Percentiles rank a stretch among this genome's conserved stretches.
phyloP scores from a whole-genome alignment of 805 yeast species.

The Ogataea allantospora region DNA sequence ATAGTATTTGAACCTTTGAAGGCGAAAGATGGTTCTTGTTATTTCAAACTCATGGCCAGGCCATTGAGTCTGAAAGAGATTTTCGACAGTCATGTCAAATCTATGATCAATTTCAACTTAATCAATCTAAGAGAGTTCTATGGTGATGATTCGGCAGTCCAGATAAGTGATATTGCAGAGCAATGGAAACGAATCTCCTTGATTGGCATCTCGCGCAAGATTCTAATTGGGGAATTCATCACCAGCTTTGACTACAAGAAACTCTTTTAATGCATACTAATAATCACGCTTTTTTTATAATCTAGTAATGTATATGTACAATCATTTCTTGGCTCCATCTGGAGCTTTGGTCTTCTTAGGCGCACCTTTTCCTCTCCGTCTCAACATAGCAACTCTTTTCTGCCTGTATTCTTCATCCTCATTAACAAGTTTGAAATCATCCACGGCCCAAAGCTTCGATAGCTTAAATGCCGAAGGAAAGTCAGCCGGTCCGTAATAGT shows the following conservation, averaged over 20 bases:
- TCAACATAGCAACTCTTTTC: constrained; percentile 60
- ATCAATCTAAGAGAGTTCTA: constrained; percentile 22
- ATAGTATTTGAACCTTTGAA: constrained; percentile 33
- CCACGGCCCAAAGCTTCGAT: constrained; percentile 25
- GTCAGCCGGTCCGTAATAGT: constrained; percentile 74
- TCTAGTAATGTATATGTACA: constrained; percentile 3
- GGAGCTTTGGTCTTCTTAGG: constrained; percentile 69
- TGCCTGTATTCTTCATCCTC: constrained; percentile 71
- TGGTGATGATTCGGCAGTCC: constrained; percentile 5
- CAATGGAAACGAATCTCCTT: constrained; percentile 30
- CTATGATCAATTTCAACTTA: constrained; percentile 31
- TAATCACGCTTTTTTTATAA: constrained; percentile 1
- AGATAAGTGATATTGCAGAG: constrained; percentile 16
- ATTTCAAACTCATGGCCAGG: constrained; percentile 27
- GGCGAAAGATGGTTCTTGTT: constrained; percentile 2
- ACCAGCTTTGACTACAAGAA: constrained; percentile 30
- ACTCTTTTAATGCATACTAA: constrained; percentile 29
- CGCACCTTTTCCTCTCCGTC: constrained; percentile 87
- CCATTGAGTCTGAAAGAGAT: constrained; percentile 30
- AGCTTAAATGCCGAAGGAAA: constrained; percentile 53
- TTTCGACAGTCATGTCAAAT: constrained; percentile 28
- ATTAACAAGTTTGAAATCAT: constrained; percentile 47
- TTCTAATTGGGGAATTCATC: constrained; percentile 32
- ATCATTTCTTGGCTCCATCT: constrained; percentile 35
- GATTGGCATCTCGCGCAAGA: constrained; percentile 18